Evolutionary conservation across 202 grass and related monocot species (phyloP).

Genomic region (Carex arenaria): DNA sequence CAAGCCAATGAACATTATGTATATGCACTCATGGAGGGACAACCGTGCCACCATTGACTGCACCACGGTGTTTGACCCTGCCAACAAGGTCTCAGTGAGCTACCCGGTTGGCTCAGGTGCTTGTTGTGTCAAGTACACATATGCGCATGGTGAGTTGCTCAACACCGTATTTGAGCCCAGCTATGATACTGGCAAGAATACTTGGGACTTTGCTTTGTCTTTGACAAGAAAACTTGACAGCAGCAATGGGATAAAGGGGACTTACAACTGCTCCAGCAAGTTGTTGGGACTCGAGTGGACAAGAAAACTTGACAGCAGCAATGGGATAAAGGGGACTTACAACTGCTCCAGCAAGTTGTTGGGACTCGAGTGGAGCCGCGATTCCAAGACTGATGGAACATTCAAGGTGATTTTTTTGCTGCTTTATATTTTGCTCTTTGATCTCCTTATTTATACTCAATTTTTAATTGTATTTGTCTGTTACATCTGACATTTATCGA

Average conservation of each 20-base stretch:
- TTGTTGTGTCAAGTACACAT: slow-evolving; percentile 76
- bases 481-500: not conserved
- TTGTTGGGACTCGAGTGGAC: slow-evolving; percentile 49
- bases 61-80: slow-evolving; percentile 48
- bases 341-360: slow-evolving; percentile 60
- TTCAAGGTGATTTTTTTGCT: slow-evolving; percentile 50
- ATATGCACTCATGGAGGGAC: slow-evolving; percentile 41
- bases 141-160: slow-evolving; percentile 51
- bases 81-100: slow-evolving; percentile 64
- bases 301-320: slow-evolving; percentile 47
- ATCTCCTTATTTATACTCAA: not conserved
- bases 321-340: slow-evolving; percentile 64
- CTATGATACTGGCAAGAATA: slow-evolving; percentile 67
- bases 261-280: slow-evolving; percentile 68
- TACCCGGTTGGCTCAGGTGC: slow-evolving; percentile 49
- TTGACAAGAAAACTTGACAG: slow-evolving; percentile 54
- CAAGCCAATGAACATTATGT: slow-evolving; percentile 74
- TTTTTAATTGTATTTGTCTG: not conserved
- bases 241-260: slow-evolving; percentile 51
- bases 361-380: slow-evolving; percentile 69
- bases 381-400: slow-evolving; percentile 42
- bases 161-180: slow-evolving; percentile 73
- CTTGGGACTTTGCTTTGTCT: slow-evolving; percentile 83
- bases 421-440: not conserved
- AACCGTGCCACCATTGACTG: slow-evolving; percentile 55